Evolutionary conservation across 768 basidiomycete species (phyloP), one percentile per base, ranked within the genome.

Genomic region (Rubroboletus pulcherrimus): DNA sequence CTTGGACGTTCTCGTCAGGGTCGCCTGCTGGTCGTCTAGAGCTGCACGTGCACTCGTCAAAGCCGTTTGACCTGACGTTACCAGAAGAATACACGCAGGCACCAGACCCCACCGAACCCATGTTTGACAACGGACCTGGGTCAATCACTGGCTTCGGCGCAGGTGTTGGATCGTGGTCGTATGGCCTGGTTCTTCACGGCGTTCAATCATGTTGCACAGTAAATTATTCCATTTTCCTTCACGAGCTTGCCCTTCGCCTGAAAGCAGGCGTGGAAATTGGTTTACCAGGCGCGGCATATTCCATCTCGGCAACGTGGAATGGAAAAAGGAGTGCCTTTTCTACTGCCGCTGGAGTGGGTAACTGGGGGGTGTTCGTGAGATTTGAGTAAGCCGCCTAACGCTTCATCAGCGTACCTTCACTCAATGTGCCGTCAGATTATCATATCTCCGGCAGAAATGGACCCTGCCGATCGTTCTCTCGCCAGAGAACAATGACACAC

Each of bases 391-490:
- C 34, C 29, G 7, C 9, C 26, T 54, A 42, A 58, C 49, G 31
- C 21, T 49, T 51, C 34, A 58, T 57, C 47, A 53, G 34, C 47
- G 40, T 40, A 40, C 53, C 57, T 52, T 66, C 57, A 62, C 59
- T 55, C 31, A 50, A 42, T 24, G 35, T 50, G 58, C 54, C 49
- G 56, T 29, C 58, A 88, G 87, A 55, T 64, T 82, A 45, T 68
- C 74, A 34, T 82, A 85, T 65, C 68, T 83, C 50, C 80, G 82
- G 57, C 86, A 87, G 65, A 75, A 75, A 57, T 70, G 86, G 54
- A 70, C 76, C 14, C 50, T 87, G 11, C 87, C 87, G 10, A 77
- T 89, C 35, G 63, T 79, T 15, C 73, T 89, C 48, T 80, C 85
- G 0, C 70, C 76, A 31, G 77, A 83, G 42, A 73, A 70, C 47